Percentiles rank a stretch among this genome's conserved stretches.
Conservation (phyloP, 371 early-diverging fungal species). For the Apophysomyces variabilis region DNA sequence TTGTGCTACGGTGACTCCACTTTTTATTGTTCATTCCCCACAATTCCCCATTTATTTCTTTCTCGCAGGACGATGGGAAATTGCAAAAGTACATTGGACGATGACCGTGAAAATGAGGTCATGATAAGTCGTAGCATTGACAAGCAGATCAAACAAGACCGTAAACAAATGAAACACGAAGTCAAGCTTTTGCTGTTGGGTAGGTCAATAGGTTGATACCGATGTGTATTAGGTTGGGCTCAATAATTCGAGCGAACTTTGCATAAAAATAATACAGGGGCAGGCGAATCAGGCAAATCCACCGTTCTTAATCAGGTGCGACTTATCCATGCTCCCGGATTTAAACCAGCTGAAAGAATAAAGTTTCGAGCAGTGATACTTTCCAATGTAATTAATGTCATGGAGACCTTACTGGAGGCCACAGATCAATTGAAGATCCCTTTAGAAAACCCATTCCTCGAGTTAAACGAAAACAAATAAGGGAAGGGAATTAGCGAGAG, state of each 20-base stretch:
- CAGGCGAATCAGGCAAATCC: conserved; percentile 94
- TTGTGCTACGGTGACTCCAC: too few relatives aligned
- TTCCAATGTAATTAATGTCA: conserved; percentile 80
- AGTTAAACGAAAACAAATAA: conserved; percentile 50
- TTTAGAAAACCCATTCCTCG: conserved; percentile 49
- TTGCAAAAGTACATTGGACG: conserved; percentile 14
- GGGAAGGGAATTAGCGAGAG: conserved; percentile 75
- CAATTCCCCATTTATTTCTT: too few relatives aligned
- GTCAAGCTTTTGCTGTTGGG: conserved; percentile 84
- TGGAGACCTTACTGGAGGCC: conserved; percentile 83
- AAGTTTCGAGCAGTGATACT: conserved; percentile 83
- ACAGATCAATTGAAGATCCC: conserved; percentile 62
- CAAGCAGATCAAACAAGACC: conserved; percentile 67
- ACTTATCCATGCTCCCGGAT: conserved; percentile 87
- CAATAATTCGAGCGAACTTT: background rate
- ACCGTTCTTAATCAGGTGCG: conserved; percentile 95
- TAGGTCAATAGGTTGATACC: conserved; percentile 21
- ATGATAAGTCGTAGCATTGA: conserved; percentile 71
- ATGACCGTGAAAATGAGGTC: conserved; percentile 11
- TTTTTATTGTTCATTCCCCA: too few relatives aligned
- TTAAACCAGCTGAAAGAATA: conserved; percentile 74
- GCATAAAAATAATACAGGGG: conserved; percentile 57
- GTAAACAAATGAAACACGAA: conserved; percentile 65
- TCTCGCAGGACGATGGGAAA: conserved; percentile 10
- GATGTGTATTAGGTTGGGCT: background rate